phyloP scores from a whole-genome alignment of 2,329 filamentous ascomycete genomes.

The Pestalotiopsis sp. region DNA sequence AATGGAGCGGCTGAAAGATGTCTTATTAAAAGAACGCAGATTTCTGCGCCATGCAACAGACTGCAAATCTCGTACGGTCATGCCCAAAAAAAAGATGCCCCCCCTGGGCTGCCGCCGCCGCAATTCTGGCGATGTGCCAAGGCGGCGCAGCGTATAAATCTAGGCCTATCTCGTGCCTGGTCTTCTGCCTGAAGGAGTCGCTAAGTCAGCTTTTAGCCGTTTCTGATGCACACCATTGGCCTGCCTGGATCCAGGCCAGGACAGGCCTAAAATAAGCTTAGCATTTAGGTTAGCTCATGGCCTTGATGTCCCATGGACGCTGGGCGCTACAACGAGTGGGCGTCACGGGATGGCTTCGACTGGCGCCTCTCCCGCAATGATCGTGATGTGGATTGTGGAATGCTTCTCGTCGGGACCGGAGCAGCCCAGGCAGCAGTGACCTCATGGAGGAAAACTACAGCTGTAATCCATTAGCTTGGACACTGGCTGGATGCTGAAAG shows the following conservation, averaged over 20 bases:
- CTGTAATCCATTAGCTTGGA: too few relatives aligned
- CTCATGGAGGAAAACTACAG: too few relatives aligned
- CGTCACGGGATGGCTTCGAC: neutral
- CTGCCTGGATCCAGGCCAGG: neutral
- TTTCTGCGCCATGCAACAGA: neutral
- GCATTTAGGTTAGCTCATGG: neutral
- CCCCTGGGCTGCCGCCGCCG: neutral
- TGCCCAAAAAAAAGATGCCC: neutral
- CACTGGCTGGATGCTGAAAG: too few relatives aligned
- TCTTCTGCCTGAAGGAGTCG: neutral
- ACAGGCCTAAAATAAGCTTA: slow-evolving; percentile 2
- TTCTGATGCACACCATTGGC: neutral
- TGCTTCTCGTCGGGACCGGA: neutral
- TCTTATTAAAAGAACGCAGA: neutral
- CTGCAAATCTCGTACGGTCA: slow-evolving; percentile 1
- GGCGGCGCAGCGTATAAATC: neutral
- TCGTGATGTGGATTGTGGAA: neutral
- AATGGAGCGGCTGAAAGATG: neutral
- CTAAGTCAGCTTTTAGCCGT: neutral
- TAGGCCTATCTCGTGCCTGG: neutral
- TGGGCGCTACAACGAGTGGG: neutral
- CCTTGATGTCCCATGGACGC: neutral
- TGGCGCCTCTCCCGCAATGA: neutral
- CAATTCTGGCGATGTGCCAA: neutral
- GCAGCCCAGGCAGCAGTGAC: too few relatives aligned